Evolutionary conservation across 2,329 filamentous ascomycete species (phyloP).

Genomic region (Pestalotiopsis sp.): DNA sequence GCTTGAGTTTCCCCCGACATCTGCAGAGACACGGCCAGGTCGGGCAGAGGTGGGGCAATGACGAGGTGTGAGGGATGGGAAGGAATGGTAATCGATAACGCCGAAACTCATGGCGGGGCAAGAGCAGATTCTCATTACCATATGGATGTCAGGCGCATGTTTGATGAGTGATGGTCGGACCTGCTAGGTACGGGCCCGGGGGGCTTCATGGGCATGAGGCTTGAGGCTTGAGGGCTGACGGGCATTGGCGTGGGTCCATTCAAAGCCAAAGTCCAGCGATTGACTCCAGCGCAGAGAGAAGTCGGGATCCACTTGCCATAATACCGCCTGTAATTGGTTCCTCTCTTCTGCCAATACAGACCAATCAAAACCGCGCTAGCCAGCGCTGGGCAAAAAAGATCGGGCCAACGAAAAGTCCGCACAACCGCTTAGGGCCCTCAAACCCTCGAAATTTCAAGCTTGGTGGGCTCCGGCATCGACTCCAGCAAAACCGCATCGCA

Average conservation of each 20-base stretch:
- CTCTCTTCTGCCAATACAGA: too few relatives aligned
- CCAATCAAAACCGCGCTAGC: neutral
- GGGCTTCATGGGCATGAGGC: neutral
- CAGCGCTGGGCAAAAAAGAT: neutral
- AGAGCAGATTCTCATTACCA: neutral
- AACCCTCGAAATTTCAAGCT: conserved; percentile 13
- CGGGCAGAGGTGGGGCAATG: conserved; percentile 9
- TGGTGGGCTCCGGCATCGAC: conserved; percentile 12
- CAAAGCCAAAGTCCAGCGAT: too few relatives aligned
- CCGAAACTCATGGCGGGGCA: neutral
- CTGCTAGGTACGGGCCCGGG: neutral
- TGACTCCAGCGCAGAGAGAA: neutral
- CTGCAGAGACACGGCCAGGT: neutral
- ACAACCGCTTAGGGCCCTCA: conserved; percentile 14
- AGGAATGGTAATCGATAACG: conserved; percentile 2
- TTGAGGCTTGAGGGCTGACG: too few relatives aligned
- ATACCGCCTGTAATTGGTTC: neutral
- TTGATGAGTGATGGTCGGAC: neutral
- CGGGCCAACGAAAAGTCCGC: conserved; percentile 1
- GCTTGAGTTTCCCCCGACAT: neutral
- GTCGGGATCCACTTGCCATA: neutral
- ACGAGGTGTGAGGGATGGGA: neutral
- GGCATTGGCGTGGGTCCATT: too few relatives aligned
- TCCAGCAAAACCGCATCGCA: conserved; percentile 11
- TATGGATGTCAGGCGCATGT: neutral